phyloP scores from a whole-genome alignment of 176 grass and related monocot species.

The Dactylis glomerata region DNA sequence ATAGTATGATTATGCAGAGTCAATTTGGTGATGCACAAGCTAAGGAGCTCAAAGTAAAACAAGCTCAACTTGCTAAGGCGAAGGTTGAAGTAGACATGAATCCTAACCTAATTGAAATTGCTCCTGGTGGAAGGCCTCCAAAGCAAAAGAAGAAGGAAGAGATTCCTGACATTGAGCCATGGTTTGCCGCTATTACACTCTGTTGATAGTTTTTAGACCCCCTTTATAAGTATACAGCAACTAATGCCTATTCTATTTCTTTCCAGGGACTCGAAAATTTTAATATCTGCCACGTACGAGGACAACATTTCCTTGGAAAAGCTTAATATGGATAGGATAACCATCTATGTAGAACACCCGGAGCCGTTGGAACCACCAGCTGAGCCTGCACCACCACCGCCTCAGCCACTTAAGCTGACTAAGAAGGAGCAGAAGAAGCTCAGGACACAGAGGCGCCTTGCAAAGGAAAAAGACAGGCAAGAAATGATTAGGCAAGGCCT shows the following conservation, averaged over 20 bases:
- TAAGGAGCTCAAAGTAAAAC: conserved; percentile 86
- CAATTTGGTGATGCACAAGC: conserved; percentile 99
- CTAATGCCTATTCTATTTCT: conserved; percentile 10
- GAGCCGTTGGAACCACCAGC: conserved; percentile 85
- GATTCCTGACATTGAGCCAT: conserved; percentile 97
- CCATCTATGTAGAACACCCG: conserved; percentile 88
- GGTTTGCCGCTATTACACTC: conserved; percentile 44
- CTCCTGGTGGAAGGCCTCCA: conserved; percentile 41
- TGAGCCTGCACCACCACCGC: conserved; percentile 75
- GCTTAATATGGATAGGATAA: conserved; percentile 86
- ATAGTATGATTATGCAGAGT: conserved; percentile 42
- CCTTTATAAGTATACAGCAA: background rate
- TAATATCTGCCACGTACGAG: conserved; percentile 51
- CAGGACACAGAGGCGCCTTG: conserved; percentile 90
- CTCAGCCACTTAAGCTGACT: conserved; percentile 91
- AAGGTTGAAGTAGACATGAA: conserved; percentile 86
- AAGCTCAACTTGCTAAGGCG: conserved; percentile 90
- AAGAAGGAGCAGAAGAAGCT: conserved; percentile 99
- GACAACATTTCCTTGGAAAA: conserved; percentile 58
- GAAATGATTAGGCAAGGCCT: conserved; percentile 99
- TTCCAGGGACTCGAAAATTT: conserved; percentile 80
- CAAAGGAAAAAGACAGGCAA: conserved; percentile 97
- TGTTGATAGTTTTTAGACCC: background rate
- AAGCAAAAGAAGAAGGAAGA: conserved; percentile 89
- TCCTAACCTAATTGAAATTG: conserved; percentile 93